Conservation (phyloP, 2,329 filamentous ascomycete genomes). For the Penicillium janthinellum region DNA sequence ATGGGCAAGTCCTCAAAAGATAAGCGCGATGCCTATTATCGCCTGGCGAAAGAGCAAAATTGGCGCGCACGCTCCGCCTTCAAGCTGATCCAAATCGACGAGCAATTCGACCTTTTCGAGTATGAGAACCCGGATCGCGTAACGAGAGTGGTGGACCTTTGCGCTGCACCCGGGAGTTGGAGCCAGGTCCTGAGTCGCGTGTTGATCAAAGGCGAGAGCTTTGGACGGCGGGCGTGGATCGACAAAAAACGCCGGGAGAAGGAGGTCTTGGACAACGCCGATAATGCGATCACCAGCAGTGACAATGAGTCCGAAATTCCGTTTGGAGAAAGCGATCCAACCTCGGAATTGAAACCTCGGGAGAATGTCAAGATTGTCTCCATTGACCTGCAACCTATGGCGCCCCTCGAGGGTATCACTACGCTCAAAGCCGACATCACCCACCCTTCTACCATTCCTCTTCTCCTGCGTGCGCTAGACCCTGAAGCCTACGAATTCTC, state of each 20-base stretch:
- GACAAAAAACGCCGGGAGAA: constrained; percentile 71
- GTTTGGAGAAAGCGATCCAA: constrained; percentile 24
- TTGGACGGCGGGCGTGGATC: constrained; percentile 83
- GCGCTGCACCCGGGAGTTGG: constrained; percentile 95
- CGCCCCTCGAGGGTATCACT: constrained; percentile 86
- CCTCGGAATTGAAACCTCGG: constrained; percentile 51
- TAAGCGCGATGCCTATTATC: constrained; percentile 96
- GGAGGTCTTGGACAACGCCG: constrained; percentile 28
- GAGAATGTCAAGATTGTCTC: constrained; percentile 89
- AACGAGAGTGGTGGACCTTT: constrained; percentile 90
- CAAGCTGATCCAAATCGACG: constrained; percentile 94
- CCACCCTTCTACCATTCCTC: constrained; percentile 89
- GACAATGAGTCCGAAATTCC: constrained; percentile 35
- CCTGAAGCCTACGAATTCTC: constrained; percentile 59
- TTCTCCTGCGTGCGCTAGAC: constrained; percentile 83
- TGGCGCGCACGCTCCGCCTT: constrained; percentile 97
- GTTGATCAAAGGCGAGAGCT: constrained; percentile 89
- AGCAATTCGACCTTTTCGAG: constrained; percentile 92
- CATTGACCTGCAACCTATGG: constrained; percentile 95
- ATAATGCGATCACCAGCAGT: constrained; percentile 12
- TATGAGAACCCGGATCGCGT: constrained; percentile 64
- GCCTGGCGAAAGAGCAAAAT: constrained; percentile 96
- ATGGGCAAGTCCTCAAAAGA: constrained; percentile 99
- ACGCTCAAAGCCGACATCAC: constrained; percentile 95
- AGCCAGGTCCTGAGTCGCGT: constrained; percentile 93